Percentiles rank a stretch among this genome's conserved stretches.
Evolutionary conservation across 306 rosid genomes (phyloP).

Genomic region (Vachellia pachyceras): DNA sequence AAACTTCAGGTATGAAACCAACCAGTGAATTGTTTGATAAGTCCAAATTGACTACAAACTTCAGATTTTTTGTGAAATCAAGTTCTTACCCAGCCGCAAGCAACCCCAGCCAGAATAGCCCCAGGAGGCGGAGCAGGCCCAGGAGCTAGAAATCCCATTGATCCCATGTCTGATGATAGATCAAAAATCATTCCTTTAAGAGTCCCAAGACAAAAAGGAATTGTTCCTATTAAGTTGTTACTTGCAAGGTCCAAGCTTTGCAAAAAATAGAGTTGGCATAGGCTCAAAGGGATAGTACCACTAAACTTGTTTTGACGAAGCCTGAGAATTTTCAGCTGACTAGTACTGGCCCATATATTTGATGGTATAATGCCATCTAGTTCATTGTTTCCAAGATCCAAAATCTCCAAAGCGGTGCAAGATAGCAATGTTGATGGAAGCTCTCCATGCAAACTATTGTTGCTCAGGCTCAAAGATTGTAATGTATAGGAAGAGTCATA

Average conservation of each 20-base stretch:
- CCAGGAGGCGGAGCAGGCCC: too few species aligned
- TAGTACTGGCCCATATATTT: background rate
- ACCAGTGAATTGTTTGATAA: slow-evolving; percentile 28
- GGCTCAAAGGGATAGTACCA: background rate
- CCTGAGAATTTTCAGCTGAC: background rate
- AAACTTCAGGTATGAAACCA: slow-evolving; percentile 4
- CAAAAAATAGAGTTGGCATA: background rate
- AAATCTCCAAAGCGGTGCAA: background rate
- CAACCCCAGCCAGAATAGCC: too few species aligned
- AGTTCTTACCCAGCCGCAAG: background rate
- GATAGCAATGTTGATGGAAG: background rate
- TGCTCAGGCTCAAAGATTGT: background rate
- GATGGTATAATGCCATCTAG: background rate
- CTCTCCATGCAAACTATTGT: background rate
- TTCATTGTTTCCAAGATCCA: background rate
- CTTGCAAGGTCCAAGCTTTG: background rate
- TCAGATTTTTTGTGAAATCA: background rate
- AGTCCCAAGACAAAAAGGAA: background rate
- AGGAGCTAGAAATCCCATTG: too few species aligned
- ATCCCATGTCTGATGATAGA: background rate
- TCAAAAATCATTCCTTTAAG: background rate
- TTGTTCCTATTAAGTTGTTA: background rate
- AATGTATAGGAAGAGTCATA: background rate
- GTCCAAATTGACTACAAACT: background rate
- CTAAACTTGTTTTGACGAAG: background rate